Evolutionary conservation across 441 rosid species (phyloP), one percentile per base, ranked within the genome.

Genomic region (Jatropha multifida): DNA sequence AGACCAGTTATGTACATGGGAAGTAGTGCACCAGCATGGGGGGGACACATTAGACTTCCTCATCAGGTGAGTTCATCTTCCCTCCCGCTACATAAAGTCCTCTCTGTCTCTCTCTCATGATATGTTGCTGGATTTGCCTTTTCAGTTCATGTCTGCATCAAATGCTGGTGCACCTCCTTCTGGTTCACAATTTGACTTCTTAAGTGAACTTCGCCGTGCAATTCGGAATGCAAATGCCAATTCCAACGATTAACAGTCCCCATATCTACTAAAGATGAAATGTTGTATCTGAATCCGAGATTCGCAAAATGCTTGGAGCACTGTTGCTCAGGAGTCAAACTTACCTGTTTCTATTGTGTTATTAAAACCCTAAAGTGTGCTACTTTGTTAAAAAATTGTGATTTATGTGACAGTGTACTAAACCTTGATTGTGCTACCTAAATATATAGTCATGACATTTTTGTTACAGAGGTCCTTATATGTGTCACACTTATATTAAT

Each of bases 1-100:
- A 87, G 86, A 78, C 90, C 93, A 32, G 86, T 83, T 69, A 60
- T 88, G 80, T 85, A 83, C 79, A 68, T 89, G 4, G 89, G 89
- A 73, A 80, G 87, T 77, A 76, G 66, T 69, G 77, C 81, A 46
- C 69, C 90, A 9, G 83, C 87, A 49, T 83, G 86, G 88, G 85
- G 86, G 88, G 85, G 86, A 68, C 79, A 79, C 40, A 17, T 82
- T 14, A 81, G 79, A 69, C 88, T 83, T 81, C 90, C 90, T 63
- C 88, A 87, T 83, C 90, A 89, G 93, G 93, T 87, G 9, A 81
- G 76, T 26, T 46, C 26, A 4, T 38, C 32, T 58, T 58, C 10
- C 7, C 14, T 37, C 49, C 17, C 8, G 64, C 76, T 64, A 9
- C 64, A 14, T 59, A 52, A 23, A 17, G 20, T 40, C 14, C 42